Base-by-base conservation (phyloP, 1,139 yeast species). In the Lodderomyces metapsilosis region DNA sequence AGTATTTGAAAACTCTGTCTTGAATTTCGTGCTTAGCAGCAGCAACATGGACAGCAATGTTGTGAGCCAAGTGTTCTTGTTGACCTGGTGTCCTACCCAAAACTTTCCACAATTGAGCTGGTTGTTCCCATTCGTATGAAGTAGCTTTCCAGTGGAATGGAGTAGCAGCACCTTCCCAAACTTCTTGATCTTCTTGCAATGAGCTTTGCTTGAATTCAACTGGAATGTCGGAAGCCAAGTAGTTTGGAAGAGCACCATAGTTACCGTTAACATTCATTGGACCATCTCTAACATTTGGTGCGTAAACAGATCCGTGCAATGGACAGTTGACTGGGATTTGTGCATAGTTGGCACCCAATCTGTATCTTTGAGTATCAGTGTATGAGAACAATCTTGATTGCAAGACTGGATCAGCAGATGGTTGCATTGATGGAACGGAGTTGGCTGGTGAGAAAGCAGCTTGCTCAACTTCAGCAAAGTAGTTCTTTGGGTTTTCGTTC, bases 111-210 rank as follows among this genome's bases (percentile, higher is more conserved):
- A 91, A 61, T 74, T 53, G 71, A 64, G 53, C 62, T 71, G 65
- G 84, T 74, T 56, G 97, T 77, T 68, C 84, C 87, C 57, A 74
- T 62, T 88, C 96, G 43, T 71, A 73, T 43, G 76, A 84, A 44
- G 82, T 84, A 36, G 77, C 76, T 49, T 78, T 76, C 96, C 96
- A 89, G 72, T 88, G 94, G 82, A 80, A 86, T 54, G 88, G 88
- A 51, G 82, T 72, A 43, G 95, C 96, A 50, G 94, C 82, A 47
- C 97, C 97, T 45, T 74, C 68, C 91, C 96, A 89, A 48, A 78
- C 75, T 69, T 91, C 97, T 65, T 88, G 96, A 50, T 78, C 79
- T 58, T 76, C 75, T 62, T 74, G 79, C 43, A 68, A 54, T 37
- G 58, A 52, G 53, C 59, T 66, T 45, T 57, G 53, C 56, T 62